These are phyloP conservation scores for Mycena citricolor DNA, from an alignment of 1,284 basidiomycete genomes.

Conservation along the genomic window DNA sequence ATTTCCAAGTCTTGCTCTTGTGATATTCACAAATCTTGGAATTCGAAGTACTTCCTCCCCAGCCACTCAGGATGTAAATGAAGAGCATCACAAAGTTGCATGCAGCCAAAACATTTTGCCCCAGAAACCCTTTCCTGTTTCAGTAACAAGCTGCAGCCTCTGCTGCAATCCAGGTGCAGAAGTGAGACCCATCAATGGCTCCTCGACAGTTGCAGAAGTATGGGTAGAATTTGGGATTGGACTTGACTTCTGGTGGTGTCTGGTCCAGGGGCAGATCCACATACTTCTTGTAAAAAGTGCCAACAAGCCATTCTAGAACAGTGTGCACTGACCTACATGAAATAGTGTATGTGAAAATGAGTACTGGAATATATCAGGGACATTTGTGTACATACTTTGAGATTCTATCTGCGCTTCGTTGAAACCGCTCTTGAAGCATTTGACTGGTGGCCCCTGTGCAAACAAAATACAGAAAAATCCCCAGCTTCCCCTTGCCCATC, in stretches of 20 bases:
- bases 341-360: no score
- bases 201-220: slow-evolving; percentile 38
- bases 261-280: slow-evolving; percentile 28
- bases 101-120: slow-evolving; percentile 36
- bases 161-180: slow-evolving; percentile 26
- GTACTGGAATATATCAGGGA: neutral
- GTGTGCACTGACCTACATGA: slow-evolving; percentile 21
- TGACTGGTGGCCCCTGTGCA: slow-evolving; percentile 18
- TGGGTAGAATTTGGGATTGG: slow-evolving; percentile 37
- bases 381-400: slow-evolving; percentile 24
- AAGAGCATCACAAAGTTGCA: slow-evolving; percentile 33
- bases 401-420: slow-evolving; percentile 30
- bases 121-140: slow-evolving; percentile 35
- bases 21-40: slow-evolving; percentile 30
- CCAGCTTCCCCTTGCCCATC: slow-evolving; percentile 27
- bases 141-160: slow-evolving; percentile 26
- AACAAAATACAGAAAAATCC: slow-evolving; percentile 27
- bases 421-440: slow-evolving; percentile 27
- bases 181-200: slow-evolving; percentile 42
- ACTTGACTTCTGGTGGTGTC: slow-evolving; percentile 24
- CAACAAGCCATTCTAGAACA: slow-evolving; percentile 19
- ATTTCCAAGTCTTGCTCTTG: slow-evolving; percentile 29
- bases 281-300: slow-evolving; percentile 29
- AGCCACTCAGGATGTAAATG: slow-evolving; percentile 35
- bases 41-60: slow-evolving; percentile 37